Evolutionary conservation across 768 basidiomycete species (phyloP).

Genomic region (Leccinellum albellum): DNA sequence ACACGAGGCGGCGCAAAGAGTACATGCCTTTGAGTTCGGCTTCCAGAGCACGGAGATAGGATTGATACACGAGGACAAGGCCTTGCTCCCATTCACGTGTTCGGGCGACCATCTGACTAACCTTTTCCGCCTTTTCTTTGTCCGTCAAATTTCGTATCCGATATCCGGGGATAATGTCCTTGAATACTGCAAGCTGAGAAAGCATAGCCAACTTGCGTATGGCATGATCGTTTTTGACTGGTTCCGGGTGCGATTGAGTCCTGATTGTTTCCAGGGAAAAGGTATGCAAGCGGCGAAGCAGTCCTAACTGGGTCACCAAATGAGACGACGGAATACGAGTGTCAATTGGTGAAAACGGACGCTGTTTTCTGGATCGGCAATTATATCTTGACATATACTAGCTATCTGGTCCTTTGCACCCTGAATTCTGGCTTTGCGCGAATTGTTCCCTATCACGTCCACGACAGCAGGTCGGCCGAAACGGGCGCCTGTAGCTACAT

Average conservation of each 20-base stretch:
- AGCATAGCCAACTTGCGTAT: constrained; percentile 87
- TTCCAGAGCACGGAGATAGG: constrained; percentile 83
- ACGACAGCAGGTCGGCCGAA: constrained; percentile 82
- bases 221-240: constrained; percentile 71
- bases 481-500: constrained; percentile 78
- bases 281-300: constrained; percentile 82
- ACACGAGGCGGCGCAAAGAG: constrained; percentile 17
- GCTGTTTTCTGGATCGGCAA: constrained; percentile 92
- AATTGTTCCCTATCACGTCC: constrained; percentile 63
- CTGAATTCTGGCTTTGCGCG: constrained; percentile 63
- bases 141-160: constrained; percentile 90
- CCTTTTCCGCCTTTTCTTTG: constrained; percentile 87
- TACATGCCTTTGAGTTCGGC: constrained; percentile 71
- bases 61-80: constrained; percentile 82
- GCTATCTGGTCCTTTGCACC: constrained; percentile 94
- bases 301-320: constrained; percentile 59
- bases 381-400: constrained; percentile 86
- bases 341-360: constrained; percentile 45
- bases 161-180: constrained; percentile 94
- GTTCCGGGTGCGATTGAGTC: constrained; percentile 62
- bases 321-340: constrained; percentile 11
- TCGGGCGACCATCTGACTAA: constrained; percentile 85
- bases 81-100: constrained; percentile 97
- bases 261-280: constrained; percentile 80
- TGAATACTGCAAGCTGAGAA: constrained; percentile 91